Conservation (phyloP, 2,329 filamentous ascomycete genomes). For the Aspergillus aculeatus region DNA sequence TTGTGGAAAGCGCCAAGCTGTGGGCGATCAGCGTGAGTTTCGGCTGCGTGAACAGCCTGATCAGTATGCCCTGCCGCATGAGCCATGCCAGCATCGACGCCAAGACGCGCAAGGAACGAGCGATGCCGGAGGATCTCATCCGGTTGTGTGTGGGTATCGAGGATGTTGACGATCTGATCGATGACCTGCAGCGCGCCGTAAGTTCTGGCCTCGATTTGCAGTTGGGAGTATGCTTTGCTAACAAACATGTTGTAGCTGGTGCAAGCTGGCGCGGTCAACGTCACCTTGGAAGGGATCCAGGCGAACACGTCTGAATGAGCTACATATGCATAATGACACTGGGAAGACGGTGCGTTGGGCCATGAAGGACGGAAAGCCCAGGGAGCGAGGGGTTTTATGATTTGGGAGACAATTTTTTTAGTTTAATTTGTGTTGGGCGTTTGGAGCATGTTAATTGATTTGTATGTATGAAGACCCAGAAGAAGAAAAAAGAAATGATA, state of each 20-base stretch:
- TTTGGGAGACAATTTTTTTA: neutral
- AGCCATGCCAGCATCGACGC: constrained; percentile 98
- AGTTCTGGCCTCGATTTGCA: constrained; percentile 43
- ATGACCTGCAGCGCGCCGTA: constrained; percentile 88
- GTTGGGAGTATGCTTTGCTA: constrained; percentile 7
- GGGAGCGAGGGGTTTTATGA: neutral
- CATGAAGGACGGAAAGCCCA: neutral
- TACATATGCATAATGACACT: constrained; percentile 10
- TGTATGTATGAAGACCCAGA: neutral
- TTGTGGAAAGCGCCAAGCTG: constrained; percentile 86
- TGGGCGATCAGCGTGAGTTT: constrained; percentile 98
- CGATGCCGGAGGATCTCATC: constrained; percentile 96
- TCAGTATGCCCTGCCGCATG: constrained; percentile 99
- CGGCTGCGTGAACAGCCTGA: constrained; percentile 95
- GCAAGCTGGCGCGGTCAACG: constrained; percentile 86
- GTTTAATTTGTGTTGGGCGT: neutral
- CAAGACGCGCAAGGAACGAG: constrained; percentile 82
- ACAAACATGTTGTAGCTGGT: constrained; percentile 62
- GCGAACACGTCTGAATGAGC: constrained; percentile 44
- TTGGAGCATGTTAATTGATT: constrained; percentile 1
- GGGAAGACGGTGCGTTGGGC: neutral
- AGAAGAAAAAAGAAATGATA: neutral
- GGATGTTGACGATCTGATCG: constrained; percentile 84
- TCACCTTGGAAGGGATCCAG: constrained; percentile 79
- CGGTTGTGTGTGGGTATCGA: constrained; percentile 95